Evolutionary conservation across 73 alveolate species (phyloP).

Genomic region (Tetrahymena thermophila): DNA sequence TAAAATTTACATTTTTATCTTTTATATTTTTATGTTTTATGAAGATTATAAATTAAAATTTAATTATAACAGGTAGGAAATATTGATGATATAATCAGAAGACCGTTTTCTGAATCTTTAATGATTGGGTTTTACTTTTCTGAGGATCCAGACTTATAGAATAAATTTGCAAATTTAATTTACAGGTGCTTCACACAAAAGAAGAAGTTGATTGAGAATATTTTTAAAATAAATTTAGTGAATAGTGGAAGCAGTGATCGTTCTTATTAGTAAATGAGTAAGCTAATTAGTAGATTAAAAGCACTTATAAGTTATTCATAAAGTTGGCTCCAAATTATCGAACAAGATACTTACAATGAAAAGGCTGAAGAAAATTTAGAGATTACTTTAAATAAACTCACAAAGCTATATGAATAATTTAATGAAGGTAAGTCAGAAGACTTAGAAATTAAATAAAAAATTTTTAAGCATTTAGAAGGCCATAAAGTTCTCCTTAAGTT

Average conservation of each 20-base stretch:
- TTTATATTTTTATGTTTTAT: too few species aligned
- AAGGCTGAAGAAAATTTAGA: conserved; percentile 29
- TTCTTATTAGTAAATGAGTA: conserved; percentile 16
- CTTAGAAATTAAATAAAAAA: conserved; percentile 18
- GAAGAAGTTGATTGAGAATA: conserved; percentile 5
- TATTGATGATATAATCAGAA: conserved; percentile 22
- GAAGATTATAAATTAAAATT: too few species aligned
- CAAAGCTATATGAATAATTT: neutral
- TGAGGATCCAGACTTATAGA: conserved; percentile 31
- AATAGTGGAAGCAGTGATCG: neutral
- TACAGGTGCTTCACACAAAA: conserved; percentile 14
- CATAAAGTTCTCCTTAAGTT: conserved; percentile 18
- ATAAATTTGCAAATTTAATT: conserved; percentile 17
- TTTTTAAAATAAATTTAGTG: conserved; percentile 11
- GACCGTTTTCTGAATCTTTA: conserved; percentile 32
- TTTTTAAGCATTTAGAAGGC: conserved; percentile 34
- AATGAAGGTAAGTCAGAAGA: neutral
- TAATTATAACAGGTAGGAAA: neutral
- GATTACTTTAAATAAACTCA: neutral
- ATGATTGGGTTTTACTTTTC: conserved; percentile 37
- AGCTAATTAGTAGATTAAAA: conserved; percentile 14
- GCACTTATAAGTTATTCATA: conserved; percentile 21
- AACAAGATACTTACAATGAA: conserved; percentile 19
- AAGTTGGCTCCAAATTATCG: conserved; percentile 36
- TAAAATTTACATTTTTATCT: neutral